These are phyloP conservation scores for Cicer pinnatifidum DNA, from an alignment of 306 rosid species.

Conservation along the genomic window DNA sequence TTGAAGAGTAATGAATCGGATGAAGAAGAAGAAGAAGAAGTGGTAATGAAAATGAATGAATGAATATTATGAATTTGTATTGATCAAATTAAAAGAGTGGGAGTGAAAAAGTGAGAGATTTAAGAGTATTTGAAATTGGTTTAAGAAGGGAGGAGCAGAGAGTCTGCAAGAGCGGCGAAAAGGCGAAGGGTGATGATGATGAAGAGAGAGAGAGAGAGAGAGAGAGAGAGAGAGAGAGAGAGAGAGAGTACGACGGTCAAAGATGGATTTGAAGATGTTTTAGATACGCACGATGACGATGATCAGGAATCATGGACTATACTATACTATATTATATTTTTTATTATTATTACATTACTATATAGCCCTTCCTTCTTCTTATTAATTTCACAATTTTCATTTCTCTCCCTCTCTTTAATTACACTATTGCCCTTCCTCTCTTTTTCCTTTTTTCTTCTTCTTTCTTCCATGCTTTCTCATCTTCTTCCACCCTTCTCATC, in stretches of 20 bases:
- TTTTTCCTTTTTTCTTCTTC: background rate
- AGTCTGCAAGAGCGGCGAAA: constrained; percentile 78
- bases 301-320: constrained; percentile 26
- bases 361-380: background rate
- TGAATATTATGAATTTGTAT: too few species aligned
- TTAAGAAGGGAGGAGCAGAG: constrained; percentile 33
- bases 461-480: too few species aligned
- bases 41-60: too few species aligned
- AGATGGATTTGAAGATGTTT: constrained; percentile 69
- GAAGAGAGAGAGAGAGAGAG: constrained; percentile 9
- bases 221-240: constrained; percentile 34
- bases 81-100: background rate
- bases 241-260: constrained; percentile 77
- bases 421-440: background rate
- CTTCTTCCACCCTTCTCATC: too few species aligned
- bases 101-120: background rate
- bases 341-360: background rate
- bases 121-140: background rate
- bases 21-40: constrained; percentile 14
- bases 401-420: background rate
- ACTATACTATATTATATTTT: too few species aligned
- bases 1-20: constrained; percentile 46
- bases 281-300: constrained; percentile 51
- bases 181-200: constrained; percentile 54
- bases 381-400: background rate